These are phyloP conservation scores for Candida nemodendra DNA, from an alignment of 805 yeast species.

Conservation along the genomic window DNA sequence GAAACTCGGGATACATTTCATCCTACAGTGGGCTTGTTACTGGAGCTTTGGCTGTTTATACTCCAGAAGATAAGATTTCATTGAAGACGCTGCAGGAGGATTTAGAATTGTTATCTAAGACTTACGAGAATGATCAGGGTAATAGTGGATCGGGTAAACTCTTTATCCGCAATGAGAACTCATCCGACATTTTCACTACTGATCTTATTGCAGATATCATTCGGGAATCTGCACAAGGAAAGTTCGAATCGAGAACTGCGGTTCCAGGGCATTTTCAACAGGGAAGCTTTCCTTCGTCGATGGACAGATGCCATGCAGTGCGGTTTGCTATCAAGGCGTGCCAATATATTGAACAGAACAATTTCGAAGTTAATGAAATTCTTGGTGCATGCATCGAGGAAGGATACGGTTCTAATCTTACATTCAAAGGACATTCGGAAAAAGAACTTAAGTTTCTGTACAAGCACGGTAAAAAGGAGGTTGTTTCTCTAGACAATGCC, in stretches of 20 bases:
- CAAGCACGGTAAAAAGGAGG: slow-evolving; percentile 45
- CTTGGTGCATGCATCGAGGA: slow-evolving; percentile 16
- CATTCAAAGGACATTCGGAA: slow-evolving; percentile 27
- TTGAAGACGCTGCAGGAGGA: slow-evolving; percentile 73
- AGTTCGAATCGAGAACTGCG: slow-evolving; percentile 90
- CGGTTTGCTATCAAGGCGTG: slow-evolving; percentile 89
- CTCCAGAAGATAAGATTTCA: slow-evolving; percentile 81
- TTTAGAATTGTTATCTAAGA: slow-evolving; percentile 62
- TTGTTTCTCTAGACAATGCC: slow-evolving; percentile 43
- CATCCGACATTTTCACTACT: slow-evolving; percentile 80
- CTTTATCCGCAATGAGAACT: slow-evolving; percentile 77
- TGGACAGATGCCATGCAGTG: slow-evolving; percentile 87
- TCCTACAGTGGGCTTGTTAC: slow-evolving; percentile 78
- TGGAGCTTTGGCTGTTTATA: slow-evolving; percentile 89
- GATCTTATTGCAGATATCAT: slow-evolving; percentile 81
- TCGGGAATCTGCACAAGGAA: slow-evolving; percentile 63
- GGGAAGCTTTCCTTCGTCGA: slow-evolving; percentile 92
- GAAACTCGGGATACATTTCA: slow-evolving; percentile 92
- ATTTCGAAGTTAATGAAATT: slow-evolving; percentile 11
- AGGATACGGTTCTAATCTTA: slow-evolving; percentile 25
- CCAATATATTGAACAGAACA: slow-evolving; percentile 71
- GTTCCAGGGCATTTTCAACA: slow-evolving; percentile 98
- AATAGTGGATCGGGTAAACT: slow-evolving; percentile 82
- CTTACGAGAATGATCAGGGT: slow-evolving; percentile 73
- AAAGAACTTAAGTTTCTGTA: slow-evolving; percentile 50